These are phyloP conservation scores for Musa balbisiana DNA, from an alignment of 202 grass and related monocot genomes.

Conservation along the genomic window DNA sequence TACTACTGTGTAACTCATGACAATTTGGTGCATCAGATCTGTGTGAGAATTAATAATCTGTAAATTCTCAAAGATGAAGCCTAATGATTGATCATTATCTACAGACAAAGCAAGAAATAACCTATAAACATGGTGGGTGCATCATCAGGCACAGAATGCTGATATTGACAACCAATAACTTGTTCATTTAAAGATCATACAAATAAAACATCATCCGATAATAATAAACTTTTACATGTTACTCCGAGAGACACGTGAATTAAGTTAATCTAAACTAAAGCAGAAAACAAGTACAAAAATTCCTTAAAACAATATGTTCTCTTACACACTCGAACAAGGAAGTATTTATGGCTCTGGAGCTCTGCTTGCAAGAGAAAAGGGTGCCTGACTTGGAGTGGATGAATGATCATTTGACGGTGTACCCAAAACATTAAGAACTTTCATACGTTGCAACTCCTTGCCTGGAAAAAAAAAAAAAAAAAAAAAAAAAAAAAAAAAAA, in stretches of 20 bases:
- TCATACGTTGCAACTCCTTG: neutral
- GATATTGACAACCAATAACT: neutral
- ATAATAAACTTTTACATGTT: neutral
- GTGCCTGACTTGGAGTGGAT: neutral
- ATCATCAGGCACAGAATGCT: neutral
- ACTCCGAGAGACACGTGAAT: neutral
- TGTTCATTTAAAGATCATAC: neutral
- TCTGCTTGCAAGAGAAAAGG: neutral
- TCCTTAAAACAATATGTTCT: neutral
- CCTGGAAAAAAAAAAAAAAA: neutral
- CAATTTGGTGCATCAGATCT: too few species aligned
- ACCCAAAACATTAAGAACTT: neutral
- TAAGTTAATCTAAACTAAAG: neutral
- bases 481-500: too few species aligned
- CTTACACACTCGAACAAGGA: neutral
- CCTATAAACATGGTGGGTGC: neutral
- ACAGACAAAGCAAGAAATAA: too few species aligned
- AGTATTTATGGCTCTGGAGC: neutral
- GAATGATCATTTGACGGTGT: neutral
- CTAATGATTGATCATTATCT: too few species aligned
- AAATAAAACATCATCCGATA: neutral
- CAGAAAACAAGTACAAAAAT: neutral
- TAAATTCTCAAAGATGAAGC: too few species aligned
- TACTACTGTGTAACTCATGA: too few species aligned
- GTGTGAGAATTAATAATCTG: too few species aligned